Evolutionary conservation across 495 filamentous ascomycete species (phyloP), one percentile per base, ranked within the genome.

Genomic region (Talaromyces trachyspermus): DNA sequence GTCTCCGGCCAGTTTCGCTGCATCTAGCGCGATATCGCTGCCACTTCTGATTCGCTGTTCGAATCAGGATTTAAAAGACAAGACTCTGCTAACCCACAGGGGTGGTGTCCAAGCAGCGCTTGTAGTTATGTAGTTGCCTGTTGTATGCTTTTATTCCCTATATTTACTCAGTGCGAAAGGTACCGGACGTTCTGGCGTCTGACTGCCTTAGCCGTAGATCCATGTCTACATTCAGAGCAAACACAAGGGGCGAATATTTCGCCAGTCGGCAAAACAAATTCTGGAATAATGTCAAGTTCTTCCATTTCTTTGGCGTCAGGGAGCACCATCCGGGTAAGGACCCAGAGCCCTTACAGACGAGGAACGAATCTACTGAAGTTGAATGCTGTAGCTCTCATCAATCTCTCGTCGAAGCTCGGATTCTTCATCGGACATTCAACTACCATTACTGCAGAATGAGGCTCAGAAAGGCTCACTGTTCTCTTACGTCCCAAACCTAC

Each of bases 21-120:
- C 29, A 2, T 32, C 2, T 32, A 32, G 29, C 29, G 29, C 29
- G 14, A 32, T 32, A 1, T 32, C 29, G 29, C 29, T 32, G 29
- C 3, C n/a, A n/a, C n/a, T n/a, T n/a, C n/a, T n/a, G n/a, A n/a
- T n/a, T n/a, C n/a, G n/a, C n/a, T n/a, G n/a, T n/a, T 32, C 14
- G 29, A 32, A 32, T 32, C 29, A 32, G 10, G 3, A 2, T 2
- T 32, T 32, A 32, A 2, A 62, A 81, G 12, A 76, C 2, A 43
- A 7, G 27, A 12, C 27, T 30, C 27, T 30, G 27, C 27, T 12
- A 12, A 12, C 27, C 27, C 6, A 30, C 12, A 30, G 27, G 27
- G 27, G 7, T 30, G 6, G 27, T 30, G 12, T 30, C 27, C 12
- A 12, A 30, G 27, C 12, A 6, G 6, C 6, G 27, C 27, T 30